Evolutionary conservation across 2,329 filamentous ascomycete genomes (phyloP), one percentile per base, ranked within the genome.

Genomic region (Aspergillus unguis): DNA sequence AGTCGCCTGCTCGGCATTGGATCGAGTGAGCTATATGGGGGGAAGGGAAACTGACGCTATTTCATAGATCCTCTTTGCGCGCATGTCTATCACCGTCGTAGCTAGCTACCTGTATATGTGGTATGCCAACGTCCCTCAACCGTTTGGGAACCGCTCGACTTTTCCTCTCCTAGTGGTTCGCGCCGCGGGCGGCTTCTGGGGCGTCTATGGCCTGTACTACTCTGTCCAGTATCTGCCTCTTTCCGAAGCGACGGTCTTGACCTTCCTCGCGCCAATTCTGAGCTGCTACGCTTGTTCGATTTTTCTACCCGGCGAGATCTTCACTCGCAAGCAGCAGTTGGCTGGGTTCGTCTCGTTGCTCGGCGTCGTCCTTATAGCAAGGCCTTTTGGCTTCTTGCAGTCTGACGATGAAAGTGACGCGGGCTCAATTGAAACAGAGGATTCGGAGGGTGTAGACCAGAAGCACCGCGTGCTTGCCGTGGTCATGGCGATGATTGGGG

Each of bases 181-280:
- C 62, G 89, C 88, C 0, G 68, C 88, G 2, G 79, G 79, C 29
- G 91, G 90, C 9, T 86, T 86, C 70, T 87, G 90, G 66, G 90
- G 89, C 8, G 86, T 95, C 3, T 92, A 86, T 67, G 87, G 87
- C 33, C 82, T 94, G 73, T 95, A 85, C 61, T 85, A 85, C 62
- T 86, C 83, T 6, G 73, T 88, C 52, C 81, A 88, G 65, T 95
- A 95, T 62, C 81, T 96, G 3, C 88, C 90, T 0, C 79, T 96
- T 2, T 87, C 90, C 11, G 91, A 96, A 67, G 90, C 91, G 2
- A 94, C 89, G 0, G 91, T 96, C 32, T 86, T 96, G 48, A 94
- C 90, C 6, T 96, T 96, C 66, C 79, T 96, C 5, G 83, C 87
- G 0, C 92, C 92, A 0, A 86, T 86, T 10, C 78, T 95, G 5